Evolutionary conservation across 495 filamentous ascomycete genomes (phyloP).

Genomic region (Patellaria atrata): DNA sequence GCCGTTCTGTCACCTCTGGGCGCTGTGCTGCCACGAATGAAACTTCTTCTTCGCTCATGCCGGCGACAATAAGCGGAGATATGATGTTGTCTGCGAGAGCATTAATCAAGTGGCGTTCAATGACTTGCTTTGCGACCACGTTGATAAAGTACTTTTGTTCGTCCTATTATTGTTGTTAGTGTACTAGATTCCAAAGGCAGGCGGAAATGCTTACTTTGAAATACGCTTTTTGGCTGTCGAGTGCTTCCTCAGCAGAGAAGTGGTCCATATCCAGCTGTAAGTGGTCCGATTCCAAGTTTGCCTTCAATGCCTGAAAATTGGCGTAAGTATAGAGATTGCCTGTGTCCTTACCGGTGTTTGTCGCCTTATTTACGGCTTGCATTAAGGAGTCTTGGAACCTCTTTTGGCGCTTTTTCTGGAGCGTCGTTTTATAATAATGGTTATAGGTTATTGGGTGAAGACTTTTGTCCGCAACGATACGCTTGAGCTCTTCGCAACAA

Average conservation of each 20-base stretch:
- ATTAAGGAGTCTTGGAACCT: constrained; percentile 7
- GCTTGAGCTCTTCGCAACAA: constrained; percentile 11
- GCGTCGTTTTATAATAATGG: constrained; percentile 18
- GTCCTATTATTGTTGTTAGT: constrained; percentile 12
- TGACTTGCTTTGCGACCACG: constrained; percentile 22
- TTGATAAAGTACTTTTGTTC: constrained; percentile 24
- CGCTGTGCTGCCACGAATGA: constrained; percentile 20
- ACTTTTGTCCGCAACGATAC: constrained; percentile 13
- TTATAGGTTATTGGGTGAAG: constrained; percentile 22
- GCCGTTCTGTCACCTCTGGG: constrained; percentile 9
- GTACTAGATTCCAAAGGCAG: neutral
- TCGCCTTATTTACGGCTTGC: constrained; percentile 3
- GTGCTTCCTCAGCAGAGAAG: constrained; percentile 15
- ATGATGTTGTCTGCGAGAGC: constrained; percentile 15
- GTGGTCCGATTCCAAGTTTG: no score
- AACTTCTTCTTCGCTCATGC: constrained; percentile 21
- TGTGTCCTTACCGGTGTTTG: no score
- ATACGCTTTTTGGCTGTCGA: constrained; percentile 14
- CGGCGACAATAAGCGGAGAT: constrained; percentile 16
- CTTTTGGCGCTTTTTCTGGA: constrained; percentile 13
- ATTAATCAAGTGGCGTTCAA: constrained; percentile 25
- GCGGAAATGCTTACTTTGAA: constrained; percentile 12
- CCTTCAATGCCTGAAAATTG: no score
- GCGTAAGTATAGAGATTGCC: no score
- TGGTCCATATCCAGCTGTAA: constrained; percentile 20